Evolutionary conservation across 208 protist species (phyloP).

Genomic region (Trypanosoma rangeli): DNA sequence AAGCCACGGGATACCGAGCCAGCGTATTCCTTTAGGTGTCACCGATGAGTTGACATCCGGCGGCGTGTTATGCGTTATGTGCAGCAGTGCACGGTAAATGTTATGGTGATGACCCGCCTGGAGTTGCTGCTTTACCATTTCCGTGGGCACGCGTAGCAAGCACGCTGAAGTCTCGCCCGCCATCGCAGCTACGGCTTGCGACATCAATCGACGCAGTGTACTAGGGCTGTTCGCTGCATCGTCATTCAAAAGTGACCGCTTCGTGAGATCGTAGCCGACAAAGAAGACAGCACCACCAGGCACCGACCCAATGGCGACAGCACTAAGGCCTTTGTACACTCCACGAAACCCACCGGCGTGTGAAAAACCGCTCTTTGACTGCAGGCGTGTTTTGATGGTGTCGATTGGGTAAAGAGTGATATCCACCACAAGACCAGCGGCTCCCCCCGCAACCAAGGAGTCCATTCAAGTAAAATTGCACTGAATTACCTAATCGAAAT

Average conservation of each 20-base stretch:
- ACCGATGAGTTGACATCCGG: neutral
- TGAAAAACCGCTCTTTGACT: constrained; percentile 78
- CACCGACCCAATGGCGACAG: constrained; percentile 84
- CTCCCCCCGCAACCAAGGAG: constrained; percentile 76
- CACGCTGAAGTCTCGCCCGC: constrained; percentile 83
- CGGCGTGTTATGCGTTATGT: constrained; percentile 49
- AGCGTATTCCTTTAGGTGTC: constrained; percentile 16
- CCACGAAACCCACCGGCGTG: constrained; percentile 79
- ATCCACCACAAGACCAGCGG: constrained; percentile 88
- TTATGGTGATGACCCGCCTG: constrained; percentile 70
- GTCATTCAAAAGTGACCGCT: constrained; percentile 22
- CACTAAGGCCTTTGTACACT: constrained; percentile 85
- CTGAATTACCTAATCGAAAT: neutral
- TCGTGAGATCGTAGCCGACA: constrained; percentile 75
- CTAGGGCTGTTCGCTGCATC: constrained; percentile 4
- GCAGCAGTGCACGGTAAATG: constrained; percentile 34
- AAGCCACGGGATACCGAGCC: constrained; percentile 48
- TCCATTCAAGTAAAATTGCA: constrained; percentile 45
- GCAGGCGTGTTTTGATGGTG: constrained; percentile 93
- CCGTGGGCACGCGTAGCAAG: constrained; percentile 85
- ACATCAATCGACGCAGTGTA: constrained; percentile 4
- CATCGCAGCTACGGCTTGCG: constrained; percentile 67
- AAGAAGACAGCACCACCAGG: constrained; percentile 91
- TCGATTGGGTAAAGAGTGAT: constrained; percentile 91
- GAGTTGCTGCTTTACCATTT: constrained; percentile 92